Conservation (phyloP, 495 filamentous ascomycete genomes). For the Xylaria longipes region DNA sequence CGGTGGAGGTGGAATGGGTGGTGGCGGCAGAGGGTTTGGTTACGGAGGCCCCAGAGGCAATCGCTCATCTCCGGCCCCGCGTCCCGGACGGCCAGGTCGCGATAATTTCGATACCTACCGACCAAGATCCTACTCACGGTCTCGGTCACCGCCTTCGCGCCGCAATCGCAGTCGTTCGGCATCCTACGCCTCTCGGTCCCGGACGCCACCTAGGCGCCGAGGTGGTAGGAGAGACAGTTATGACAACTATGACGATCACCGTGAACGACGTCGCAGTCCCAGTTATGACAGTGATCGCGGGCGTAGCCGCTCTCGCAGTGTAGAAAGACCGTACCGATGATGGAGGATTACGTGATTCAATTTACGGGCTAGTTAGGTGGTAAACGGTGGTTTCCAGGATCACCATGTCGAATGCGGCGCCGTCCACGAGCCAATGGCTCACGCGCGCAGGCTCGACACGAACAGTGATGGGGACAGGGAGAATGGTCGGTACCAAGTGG, state of each 20-base stretch:
- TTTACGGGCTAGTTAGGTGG: neutral
- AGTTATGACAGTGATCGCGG: slow-evolving; percentile 36
- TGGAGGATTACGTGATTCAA: neutral
- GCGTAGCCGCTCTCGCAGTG: slow-evolving; percentile 38
- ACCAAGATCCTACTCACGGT: slow-evolving; percentile 59
- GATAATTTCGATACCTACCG: slow-evolving; percentile 60
- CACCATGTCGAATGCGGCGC: neutral
- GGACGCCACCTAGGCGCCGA: slow-evolving; percentile 37
- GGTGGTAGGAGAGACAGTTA: slow-evolving; percentile 47
- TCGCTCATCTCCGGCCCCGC: slow-evolving; percentile 50
- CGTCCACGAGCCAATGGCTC: neutral
- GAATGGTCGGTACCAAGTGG: slow-evolving; percentile 8
- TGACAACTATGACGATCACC: slow-evolving; percentile 48
- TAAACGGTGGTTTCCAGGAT: neutral
- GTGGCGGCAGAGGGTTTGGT: slow-evolving; percentile 39
- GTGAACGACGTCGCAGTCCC: slow-evolving; percentile 57
- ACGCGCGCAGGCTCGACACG: slow-evolving; percentile 1
- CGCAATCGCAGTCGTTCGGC: slow-evolving; percentile 49
- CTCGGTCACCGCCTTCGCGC: slow-evolving; percentile 60
- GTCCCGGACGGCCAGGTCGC: slow-evolving; percentile 48
- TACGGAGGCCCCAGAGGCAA: slow-evolving; percentile 38
- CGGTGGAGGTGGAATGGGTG: slow-evolving; percentile 33
- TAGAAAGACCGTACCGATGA: slow-evolving; percentile 36
- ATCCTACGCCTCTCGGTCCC: slow-evolving; percentile 41
- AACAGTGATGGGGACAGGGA: neutral